Evolutionary conservation across 495 filamentous ascomycete species (phyloP).

Genomic region (Saxophila tyrrhenica): DNA sequence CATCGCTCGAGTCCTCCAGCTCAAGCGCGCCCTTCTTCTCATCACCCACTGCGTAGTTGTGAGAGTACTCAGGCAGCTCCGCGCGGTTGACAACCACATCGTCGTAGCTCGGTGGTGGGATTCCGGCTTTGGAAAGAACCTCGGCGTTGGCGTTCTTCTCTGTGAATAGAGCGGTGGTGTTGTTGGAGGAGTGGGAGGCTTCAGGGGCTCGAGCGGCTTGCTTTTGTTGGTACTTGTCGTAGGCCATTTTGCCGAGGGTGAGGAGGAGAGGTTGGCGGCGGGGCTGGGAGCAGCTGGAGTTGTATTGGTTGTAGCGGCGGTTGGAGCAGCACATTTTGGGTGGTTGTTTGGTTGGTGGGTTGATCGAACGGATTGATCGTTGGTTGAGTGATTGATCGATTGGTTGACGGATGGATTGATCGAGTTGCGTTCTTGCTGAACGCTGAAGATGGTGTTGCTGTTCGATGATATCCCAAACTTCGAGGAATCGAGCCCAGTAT

Average conservation of each 20-base stretch:
- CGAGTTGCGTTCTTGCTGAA: neutral
- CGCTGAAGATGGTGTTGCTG: neutral
- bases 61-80: too few relatives aligned
- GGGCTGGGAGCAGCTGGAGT: neutral
- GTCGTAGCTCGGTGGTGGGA: conserved; percentile 11
- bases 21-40: neutral
- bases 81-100: too few relatives aligned
- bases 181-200: neutral
- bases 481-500: too few relatives aligned
- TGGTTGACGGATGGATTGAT: neutral
- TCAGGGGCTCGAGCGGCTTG: conserved; percentile 1
- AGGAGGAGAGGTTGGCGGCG: neutral
- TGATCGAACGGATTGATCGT: neutral
- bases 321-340: too few relatives aligned
- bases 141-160: neutral
- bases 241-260: conserved; percentile 6
- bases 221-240: conserved; percentile 10
- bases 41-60: too few relatives aligned
- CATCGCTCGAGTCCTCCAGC: neutral
- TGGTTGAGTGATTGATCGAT: neutral
- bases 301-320: too few relatives aligned
- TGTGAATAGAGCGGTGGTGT: neutral
- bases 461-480: neutral
- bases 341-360: too few relatives aligned
- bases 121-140: conserved; percentile 2